Base-by-base conservation (phyloP, 2,329 filamentous ascomycete genomes). In the Neoascochyta sp. region DNA sequence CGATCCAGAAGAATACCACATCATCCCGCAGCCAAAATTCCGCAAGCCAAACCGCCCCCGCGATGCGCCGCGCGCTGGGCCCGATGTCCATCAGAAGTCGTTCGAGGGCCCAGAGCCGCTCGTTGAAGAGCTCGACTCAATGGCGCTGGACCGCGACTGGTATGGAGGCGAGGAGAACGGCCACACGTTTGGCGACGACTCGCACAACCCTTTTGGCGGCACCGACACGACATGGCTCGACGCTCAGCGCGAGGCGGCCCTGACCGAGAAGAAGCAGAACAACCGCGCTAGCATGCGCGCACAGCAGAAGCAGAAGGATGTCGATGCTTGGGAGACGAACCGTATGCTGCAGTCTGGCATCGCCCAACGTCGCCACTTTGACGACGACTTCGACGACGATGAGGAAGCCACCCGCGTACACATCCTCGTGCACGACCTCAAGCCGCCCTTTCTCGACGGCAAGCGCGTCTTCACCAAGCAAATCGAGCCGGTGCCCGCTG, bases 321-420 rank as follows among this genome's bases (percentile, higher is more conserved):
- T 92, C 23, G 92, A 98, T 64, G 90, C 89, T 0, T 98, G 92
- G 92, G 93, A 98, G 64, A 92, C 90, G 10, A 98, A 98, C 61
- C 85, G 92, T 36, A 96, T 98, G 92, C 74, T 98, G 39, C 92
- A 89, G 1, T 95, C 89, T 12, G 90, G 90, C 34, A 89, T 98
- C 11, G 92, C 92, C 11, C 93, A 98, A 63, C 74, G 90, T 54
- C 73, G 87, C 46, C 86, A 92, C 51, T 78, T 87, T 57, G 81
- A 81, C 14, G 75, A 78, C 26, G 87, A 92, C 55, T 94, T 95
- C 52, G 82, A 83, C 29, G 83, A 94, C 43, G 92, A 98, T 43
- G 84, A 95, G 27, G 92, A 98, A 56, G 80, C 79, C 14, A 94
- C 83, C 6, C 76, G 93, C 39, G 79, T 96, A 9, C 92, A 98